Evolutionary conservation across 2,329 filamentous ascomycete species (phyloP), one percentile per base, ranked within the genome.

Genomic region (Pseudocercospora crystallina): DNA sequence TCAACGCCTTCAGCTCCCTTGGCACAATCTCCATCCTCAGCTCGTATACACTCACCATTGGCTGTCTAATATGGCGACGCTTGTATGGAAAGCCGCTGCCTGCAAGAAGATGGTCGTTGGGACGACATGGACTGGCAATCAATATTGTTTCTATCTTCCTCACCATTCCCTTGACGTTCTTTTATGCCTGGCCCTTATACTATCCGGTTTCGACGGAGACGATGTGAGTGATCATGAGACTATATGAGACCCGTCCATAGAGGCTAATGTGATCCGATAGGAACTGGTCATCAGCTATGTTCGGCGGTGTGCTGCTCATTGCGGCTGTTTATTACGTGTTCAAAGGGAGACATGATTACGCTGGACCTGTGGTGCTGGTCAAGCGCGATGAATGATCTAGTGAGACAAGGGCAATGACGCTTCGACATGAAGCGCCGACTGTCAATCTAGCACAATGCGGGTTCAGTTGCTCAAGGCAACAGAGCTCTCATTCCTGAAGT

Each of bases 1-100:
- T 77, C 53, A 71, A 72, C 51, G 71, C 71, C 2, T 63, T 77
- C 3, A 64, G 75, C 8, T 73, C 69, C 5, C 50, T 56, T 5
- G 50, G 50, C 5, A 45, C 33, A 26, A 47, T 56, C 8, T 49
- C 53, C 17, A 38, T 56, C 4, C 53, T 56, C 3, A 42, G 36
- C 38, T 57, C 51, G 5, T 57, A 54, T 39, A 47, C 39, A 13
- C 14, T 57, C 7, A 57, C 54, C 11, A 57, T 54, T 32, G 39
- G 54, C 35, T 50, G 49, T n/a, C 38, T 57, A 13, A 43, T 54
- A 10, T 53, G 52, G 43, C 43, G 51, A 8, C 54, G 51, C 4
- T 42, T 48, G 3, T 43, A 30, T 14, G 54, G 54, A 5, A 29
- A 40, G 14, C 47, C 54, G 5, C 31, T 57, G 8, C 54, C 54